Base-by-base conservation (phyloP, 805 yeast species). In the Starmerella powellii region DNA sequence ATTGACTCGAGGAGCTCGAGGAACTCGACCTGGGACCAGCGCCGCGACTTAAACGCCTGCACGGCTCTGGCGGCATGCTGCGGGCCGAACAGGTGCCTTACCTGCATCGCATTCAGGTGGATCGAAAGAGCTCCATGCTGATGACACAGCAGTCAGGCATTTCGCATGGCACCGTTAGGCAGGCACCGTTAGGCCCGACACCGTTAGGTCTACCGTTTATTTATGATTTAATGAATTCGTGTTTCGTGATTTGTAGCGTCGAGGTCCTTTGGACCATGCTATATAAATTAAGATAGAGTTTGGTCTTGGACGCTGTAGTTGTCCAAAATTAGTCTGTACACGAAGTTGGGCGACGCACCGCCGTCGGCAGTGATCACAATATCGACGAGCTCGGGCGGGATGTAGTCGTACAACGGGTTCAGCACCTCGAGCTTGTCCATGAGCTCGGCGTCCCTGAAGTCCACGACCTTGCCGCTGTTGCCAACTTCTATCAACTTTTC, bases 281-380 rank as follows among this genome's bases (percentile, higher is more conserved):
- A 31, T 26, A 33, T 8, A 16, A 13, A 32, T 24, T 13, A 31
- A 2, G 42, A 31, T 6, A 54, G 50, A 15, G 41, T 38, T 40
- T 48, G 56, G 65, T 91, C 97, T 55, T 80, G 86, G 40, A 78
- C 74, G 61, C 81, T 80, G 63, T 91, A 91, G 63, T 88, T 85
- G 62, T 91, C 98, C 66, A 87, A 74, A 17, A 91, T 94, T 42
- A 91, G 81, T 63, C 98, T 78, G 63, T 91, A 91, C 41, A 91
- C 81, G 64, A 91, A 91, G 54, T 88, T 84, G 36, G 98, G 97
- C 20, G 97, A 83, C 59, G 82, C 86, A 13, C 97, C 97, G 38
- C 97, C 98, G 63, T 87, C 74, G 59, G 91, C 88, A 10, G 98
- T 88, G 55, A 91, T 83, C 61, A 81, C 85, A 47, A 91, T 85